Base-by-base conservation (phyloP, 1,284 basidiomycete species). In the Malassezia furfur region DNA sequence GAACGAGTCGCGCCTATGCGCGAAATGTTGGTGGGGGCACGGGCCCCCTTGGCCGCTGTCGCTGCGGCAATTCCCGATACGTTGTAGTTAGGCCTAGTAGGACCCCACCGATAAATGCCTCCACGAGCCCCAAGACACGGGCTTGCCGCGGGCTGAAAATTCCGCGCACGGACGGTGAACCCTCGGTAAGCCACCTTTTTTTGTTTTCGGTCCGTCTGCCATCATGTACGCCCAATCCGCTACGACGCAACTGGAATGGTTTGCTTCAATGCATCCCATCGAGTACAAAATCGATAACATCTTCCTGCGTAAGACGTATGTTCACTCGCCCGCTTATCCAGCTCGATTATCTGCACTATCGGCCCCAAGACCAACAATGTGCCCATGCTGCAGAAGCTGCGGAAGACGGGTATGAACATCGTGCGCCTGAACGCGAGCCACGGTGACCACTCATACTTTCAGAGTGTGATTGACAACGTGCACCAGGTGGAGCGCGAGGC, bases 401-500 rank as follows among this genome's bases (percentile, higher is more conserved):
- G 70, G 30, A 62, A 67, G 54, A 65, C 69, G 6, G 72, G 72
- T 37, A 72, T 74, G 66, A 74, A 74, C 64, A 74, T 74, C 48
- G 70, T 74, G 53, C 70, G 72, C 40, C 61, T 74, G 52, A 74
- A 74, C 53, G 70, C 70, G 44, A 68, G 65, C 19, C 72, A 74
- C 60, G 72, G 72, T 22, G 64, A 63, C 25, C 70, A 73, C 57
- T 59, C 65, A 25, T 73, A 74, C 65, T 74, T 74, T 58, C 56
- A 67, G 61, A 64, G 63, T 52, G 70, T 73, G 49, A 64, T 74
- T 39, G 68, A 74, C 54, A 74, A 74, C 50, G 62, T 63, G 30
- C 70, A 67, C 43, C 59, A 65, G 25, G 67, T 65, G 28, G 70
- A 69, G 35, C 58, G 60, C 35, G 62, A 64, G 50, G 58, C 63